Evolutionary conservation across 768 basidiomycete species (phyloP), one percentile per base, ranked within the genome.

Genomic region (Kwoniella shandongensis): DNA sequence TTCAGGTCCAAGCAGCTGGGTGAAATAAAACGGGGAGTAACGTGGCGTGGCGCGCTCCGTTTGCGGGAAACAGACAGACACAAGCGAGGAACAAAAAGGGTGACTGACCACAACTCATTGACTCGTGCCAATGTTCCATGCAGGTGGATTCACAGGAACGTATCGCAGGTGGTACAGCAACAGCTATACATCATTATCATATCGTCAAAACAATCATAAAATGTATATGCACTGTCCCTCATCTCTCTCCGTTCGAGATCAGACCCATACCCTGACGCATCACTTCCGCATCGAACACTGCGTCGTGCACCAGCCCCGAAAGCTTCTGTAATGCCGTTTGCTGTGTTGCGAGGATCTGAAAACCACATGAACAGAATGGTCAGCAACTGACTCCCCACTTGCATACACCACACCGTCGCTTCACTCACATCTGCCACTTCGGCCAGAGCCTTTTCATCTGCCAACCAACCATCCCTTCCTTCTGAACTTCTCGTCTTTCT

Each of bases 281-380:
- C 29, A 72, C 65, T 20, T 69, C 70, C 39, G 63, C 57, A 47
- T 72, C 66, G 29, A 67, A 67, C 11, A 60, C 20, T 4, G 56
- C 59, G 27, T 62, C 56, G 17, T 60, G 51, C 23, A 64, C 56
- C 40, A 73, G 32, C 7, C 62, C 65, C 40, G 56, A 64, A n/a
- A 73, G 55, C 56, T 63, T 65, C 47, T 66, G 62, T 23, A 73
- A 57, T 11, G 72, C 72, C 48, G 59, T 62, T 32, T 73, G 72
- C 30, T 73, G 72, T 15, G 59, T 59, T 13, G 62, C 40, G 3
- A 73, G 54, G 1, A 73, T 63, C 65, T 69, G 20, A n/a, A n/a
- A n/a, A n/a, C n/a, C 45, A 18, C 15, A 35, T n/a, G 15, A 39
- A 52, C 2, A 1, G 44, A 13, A 41, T 6, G 7, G 40, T 42